These are phyloP conservation scores for Coemansia sp. DNA, from an alignment of 192 early-diverging fungal genomes.

Conservation along the genomic window DNA sequence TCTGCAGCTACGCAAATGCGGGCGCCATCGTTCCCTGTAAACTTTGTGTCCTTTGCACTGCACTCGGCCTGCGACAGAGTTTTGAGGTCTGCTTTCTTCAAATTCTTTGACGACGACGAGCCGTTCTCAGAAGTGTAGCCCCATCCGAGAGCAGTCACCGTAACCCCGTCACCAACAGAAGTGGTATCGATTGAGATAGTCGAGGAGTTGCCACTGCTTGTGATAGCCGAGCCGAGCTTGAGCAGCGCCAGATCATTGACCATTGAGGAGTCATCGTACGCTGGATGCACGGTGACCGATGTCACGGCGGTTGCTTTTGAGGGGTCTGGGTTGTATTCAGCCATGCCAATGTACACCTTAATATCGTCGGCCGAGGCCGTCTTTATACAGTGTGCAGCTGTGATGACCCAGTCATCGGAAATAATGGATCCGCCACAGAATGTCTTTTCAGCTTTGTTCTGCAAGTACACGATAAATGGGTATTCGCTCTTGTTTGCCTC, in stretches of 20 bases:
- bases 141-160: constrained; percentile 51
- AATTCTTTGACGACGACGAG: constrained; percentile 26
- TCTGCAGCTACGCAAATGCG: constrained; percentile 51
- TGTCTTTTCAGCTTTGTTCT: constrained; percentile 28
- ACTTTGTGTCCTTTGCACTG: constrained; percentile 41
- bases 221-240: constrained; percentile 18
- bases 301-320: constrained; percentile 25
- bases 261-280: constrained; percentile 51
- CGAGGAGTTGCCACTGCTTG: constrained; percentile 15
- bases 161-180: constrained; percentile 37
- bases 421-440: constrained; percentile 56
- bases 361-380: constrained; percentile 20
- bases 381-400: constrained; percentile 58
- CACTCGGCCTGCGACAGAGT: constrained; percentile 39
- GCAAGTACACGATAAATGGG: constrained; percentile 50
- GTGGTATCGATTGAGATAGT: constrained; percentile 27
- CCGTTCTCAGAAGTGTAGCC: constrained; percentile 39
- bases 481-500: constrained; percentile 33
- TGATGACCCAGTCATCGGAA: constrained; percentile 49
- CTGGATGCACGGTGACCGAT: constrained; percentile 47
- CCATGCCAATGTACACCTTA: constrained; percentile 34
- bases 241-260: constrained; percentile 56
- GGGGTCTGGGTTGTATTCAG: constrained; percentile 33
- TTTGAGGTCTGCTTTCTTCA: constrained; percentile 34
- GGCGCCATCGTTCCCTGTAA: constrained; percentile 43